Evolutionary conservation across 2,329 filamentous ascomycete species (phyloP), one percentile per base, ranked within the genome.

Genomic region (Aureobasidium sp.): DNA sequence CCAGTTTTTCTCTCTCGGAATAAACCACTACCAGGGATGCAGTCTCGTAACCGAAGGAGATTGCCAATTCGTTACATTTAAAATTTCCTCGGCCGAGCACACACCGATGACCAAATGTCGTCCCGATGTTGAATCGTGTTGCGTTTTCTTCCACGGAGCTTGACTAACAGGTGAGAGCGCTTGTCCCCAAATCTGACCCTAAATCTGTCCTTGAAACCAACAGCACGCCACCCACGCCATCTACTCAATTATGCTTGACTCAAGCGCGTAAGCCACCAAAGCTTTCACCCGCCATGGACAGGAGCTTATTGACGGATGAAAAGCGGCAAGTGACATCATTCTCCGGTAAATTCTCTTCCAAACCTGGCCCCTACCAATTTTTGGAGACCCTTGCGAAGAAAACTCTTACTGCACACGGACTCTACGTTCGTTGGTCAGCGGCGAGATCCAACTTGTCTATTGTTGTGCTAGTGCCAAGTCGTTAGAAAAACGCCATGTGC

Each of bases 271-370:
- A 37, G 34, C 45, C 45, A 49, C 24, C 45, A 49, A 49, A 49
- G 45, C 45, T 49, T 49, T 49, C 32, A 29, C 34, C 45, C 32
- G 45, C 45, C 45, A 49, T 30, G n/a, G 34, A 49, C 34, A 49
- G 34, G 45, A 49, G 45, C 45, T 49, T 49, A 49, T 39, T 22
- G 29, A 19, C 45, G 45, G 45, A 21, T 29, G n/a, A 39, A 39
- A 24, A 30, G 45, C 34, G 32, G 45, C 30, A 39, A 37, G 45
- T 49, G 45, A 49, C 45, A 49, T 49, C 45, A 49, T 49, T 21
- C 16, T 21, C 44, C 44, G 44, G 22, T 25, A 48, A 48, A 48
- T 48, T 37, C 45, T 49, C 45, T 49, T 49, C 24, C 24, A n/a
- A 29, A 27, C 22, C 37, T 27, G 25, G 44, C 44, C 22, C 16